These are phyloP conservation scores for Kwoniella sp. DNA, from an alignment of 768 basidiomycete genomes.

Conservation along the genomic window DNA sequence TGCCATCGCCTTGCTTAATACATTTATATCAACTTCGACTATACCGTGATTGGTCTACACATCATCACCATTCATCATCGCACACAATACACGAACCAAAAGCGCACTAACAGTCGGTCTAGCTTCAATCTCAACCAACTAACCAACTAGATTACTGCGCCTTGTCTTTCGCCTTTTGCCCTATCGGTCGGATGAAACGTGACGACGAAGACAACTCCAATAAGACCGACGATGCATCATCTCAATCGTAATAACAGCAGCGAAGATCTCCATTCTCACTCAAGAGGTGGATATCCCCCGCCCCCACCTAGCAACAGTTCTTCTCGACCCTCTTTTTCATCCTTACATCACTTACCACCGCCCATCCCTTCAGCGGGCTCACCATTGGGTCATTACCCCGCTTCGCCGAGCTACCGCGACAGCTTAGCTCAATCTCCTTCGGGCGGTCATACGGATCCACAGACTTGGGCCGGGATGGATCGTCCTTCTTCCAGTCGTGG, in stretches of 20 bases:
- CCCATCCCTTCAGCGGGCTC: slow-evolving; percentile 31
- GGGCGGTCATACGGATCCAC: slow-evolving; percentile 35
- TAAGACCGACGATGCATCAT: not conserved
- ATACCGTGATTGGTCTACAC: no score
- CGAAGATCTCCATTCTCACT: slow-evolving; percentile 1
- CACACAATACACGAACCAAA: not conserved
- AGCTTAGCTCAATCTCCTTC: slow-evolving; percentile 22
- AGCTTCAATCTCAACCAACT: not conserved
- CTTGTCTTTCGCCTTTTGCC: not conserved
- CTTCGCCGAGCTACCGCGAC: slow-evolving; percentile 28
- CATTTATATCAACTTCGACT: no score
- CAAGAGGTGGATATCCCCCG: slow-evolving; percentile 15
- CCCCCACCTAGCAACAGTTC: slow-evolving; percentile 6
- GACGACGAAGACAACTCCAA: not conserved
- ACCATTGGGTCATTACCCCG: slow-evolving; percentile 20
- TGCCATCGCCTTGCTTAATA: no score
- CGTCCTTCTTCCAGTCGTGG: slow-evolving; percentile 7
- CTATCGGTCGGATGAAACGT: not conserved
- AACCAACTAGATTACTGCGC: not conserved
- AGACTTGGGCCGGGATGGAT: slow-evolving; percentile 24
- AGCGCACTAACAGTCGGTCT: not conserved
- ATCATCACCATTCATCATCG: not conserved
- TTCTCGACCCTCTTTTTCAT: slow-evolving; percentile 19
- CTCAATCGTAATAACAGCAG: slow-evolving; percentile 1
- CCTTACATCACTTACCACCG: slow-evolving; percentile 29